phyloP scores from a whole-genome alignment of 169 alveolate species.

The Babesia ovata region DNA sequence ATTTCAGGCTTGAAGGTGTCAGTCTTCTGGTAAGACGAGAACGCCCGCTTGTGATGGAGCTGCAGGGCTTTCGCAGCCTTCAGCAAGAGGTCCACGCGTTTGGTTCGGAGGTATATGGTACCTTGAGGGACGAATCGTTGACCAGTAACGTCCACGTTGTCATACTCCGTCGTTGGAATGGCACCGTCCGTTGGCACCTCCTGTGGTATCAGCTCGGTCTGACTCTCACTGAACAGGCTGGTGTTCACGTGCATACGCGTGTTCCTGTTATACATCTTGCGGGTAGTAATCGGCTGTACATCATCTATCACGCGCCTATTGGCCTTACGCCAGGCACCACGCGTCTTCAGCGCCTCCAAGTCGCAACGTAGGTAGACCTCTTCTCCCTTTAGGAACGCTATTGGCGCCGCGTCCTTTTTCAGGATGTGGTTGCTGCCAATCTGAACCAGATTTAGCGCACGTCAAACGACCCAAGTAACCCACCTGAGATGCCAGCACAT shows the following conservation, averaged over 20 bases:
- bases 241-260: conserved; percentile 21
- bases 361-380: conserved; percentile 42
- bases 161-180: conserved; percentile 23
- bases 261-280: conserved; percentile 3
- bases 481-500: conserved; percentile 64
- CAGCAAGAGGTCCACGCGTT: conserved; percentile 18
- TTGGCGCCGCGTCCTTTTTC: conserved; percentile 29
- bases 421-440: conserved; percentile 18
- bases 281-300: conserved; percentile 40
- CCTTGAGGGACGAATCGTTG: conserved; percentile 43
- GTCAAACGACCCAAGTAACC: neutral
- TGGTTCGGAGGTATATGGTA: conserved; percentile 42
- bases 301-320: conserved; percentile 44
- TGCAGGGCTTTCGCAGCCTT: conserved; percentile 12
- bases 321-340: conserved; percentile 48
- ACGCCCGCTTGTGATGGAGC: conserved; percentile 43
- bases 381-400: conserved; percentile 41
- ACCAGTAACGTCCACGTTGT: conserved; percentile 52
- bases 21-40: conserved; percentile 25
- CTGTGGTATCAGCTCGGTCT: conserved; percentile 32
- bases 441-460: neutral
- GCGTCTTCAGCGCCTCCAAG: conserved; percentile 51
- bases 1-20: conserved; percentile 40
- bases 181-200: conserved; percentile 1
- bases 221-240: conserved; percentile 13